Evolutionary conservation across 2,329 filamentous ascomycete species (phyloP), one percentile per base, ranked within the genome.

Genomic region (Alternaria arborescens): DNA sequence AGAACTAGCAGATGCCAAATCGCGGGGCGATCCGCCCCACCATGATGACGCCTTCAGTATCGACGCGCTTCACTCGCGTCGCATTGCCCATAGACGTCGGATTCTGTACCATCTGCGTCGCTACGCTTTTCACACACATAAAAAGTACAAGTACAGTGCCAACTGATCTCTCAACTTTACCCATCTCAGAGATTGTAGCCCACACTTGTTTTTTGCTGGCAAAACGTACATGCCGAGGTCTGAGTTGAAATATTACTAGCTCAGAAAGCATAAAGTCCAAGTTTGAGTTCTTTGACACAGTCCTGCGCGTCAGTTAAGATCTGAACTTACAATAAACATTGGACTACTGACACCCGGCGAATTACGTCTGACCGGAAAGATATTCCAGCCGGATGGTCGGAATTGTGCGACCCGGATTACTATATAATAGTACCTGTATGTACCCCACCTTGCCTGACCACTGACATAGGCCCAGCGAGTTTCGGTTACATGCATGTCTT

Each of bases 1-100:
- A 53, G 43, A 55, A 59, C 58, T 48, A 57, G 47, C 42, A 36
- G 47, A 47, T 46, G 52, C 46, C 52, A 44, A 62, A 62, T 60
- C 56, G 64, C 57, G 61, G 57, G 62, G 64, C 58, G 46, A 53
- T 56, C 55, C 58, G 61, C 64, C 65, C 58, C 60, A 51, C 59
- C 50, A 54, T 46, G 18, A 44, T 38, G n/a, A 54, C 57, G 59
- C 51, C 51, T 38, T 24, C 57, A n/a, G 38, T 14, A 52, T 20
- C 38, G 24, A 48, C 53, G 53, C 30, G 43, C 42, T 22, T 32
- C 43, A 41, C 26, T 36, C 48, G 48, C 32, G 32, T 52, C 48
- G 44, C 28, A 22, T 28, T 38, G 20, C 32, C 48, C 12, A 22
- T 38, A 12, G 24, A 18, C 28, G 3, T 36, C 46, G 46, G 14